Base-by-base conservation (phyloP, 1,139 yeast genomes). In the Lodderomyces elongisporus region DNA sequence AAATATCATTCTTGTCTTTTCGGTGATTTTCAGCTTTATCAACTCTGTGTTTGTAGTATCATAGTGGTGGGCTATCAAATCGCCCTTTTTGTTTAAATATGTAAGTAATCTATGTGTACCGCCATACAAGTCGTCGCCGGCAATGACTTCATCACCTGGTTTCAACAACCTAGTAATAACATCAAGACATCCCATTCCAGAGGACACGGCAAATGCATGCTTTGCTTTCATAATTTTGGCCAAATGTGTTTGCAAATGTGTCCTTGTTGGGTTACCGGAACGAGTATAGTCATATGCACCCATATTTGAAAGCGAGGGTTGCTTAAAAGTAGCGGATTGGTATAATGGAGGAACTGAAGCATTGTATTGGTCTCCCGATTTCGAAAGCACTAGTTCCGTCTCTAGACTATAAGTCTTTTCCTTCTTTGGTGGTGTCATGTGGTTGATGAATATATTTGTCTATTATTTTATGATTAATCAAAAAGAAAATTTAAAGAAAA, bases 191-290 rank as follows among this genome's bases (percentile, higher is more conserved):
- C 94, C 84, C 96, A 88, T 88, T 20, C 96, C 96, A 36, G 89
- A 79, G 25, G 89, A 78, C 9, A 88, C 95, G 4, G 94, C 95
- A 48, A 71, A 79, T 2, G 87, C 77, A 35, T 80, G 73, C 28
- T 71, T 62, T 8, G 94, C 89, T 44, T 70, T 71, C 81, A 85
- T 85, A 49, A 88, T 74, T 45, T 77, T 74, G 31, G 85, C 80
- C 48, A 88, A 54, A 48, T 88, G 94, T 35, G 75, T 67, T 55
- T 88, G 95, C 39, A 87, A 63, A 32, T 77, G 76, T 0, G 93
- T 77, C 57, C 96, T 70, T 2, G 96, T 85, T 20, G 96, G 96
- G 57, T 88, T 88, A 3, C 96, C 96, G n/a, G 93, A 81, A 49
- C 96, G 70, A 1, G 96, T 85, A 57, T 88, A 88, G 58, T 88